A percentile compares a stretch with the other conserved stretches of the same genome.
phyloP scores from a whole-genome alignment of 1,284 basidiomycete species.

The Sutorius eximius region DNA sequence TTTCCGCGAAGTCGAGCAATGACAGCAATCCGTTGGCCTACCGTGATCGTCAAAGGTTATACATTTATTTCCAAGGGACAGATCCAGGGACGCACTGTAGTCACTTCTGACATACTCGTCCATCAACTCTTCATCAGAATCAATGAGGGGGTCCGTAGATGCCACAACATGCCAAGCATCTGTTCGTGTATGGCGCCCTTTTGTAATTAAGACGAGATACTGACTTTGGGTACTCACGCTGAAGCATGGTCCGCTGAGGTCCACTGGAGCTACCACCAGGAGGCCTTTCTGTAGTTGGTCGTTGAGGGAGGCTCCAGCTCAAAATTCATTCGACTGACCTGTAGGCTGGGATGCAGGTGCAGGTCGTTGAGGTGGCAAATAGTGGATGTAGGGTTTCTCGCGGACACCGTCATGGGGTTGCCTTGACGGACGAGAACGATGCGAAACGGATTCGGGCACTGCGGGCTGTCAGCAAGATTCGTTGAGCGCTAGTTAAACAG shows the following conservation, averaged over 20 bases:
- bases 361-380: conserved; percentile 34
- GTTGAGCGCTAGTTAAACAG: background rate
- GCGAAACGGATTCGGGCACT: conserved; percentile 27
- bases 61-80: background rate
- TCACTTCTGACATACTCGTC: conserved; percentile 64
- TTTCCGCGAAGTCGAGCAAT: conserved; percentile 45
- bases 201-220: background rate
- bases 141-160: conserved; percentile 61
- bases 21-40: conserved; percentile 53
- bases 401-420: conserved; percentile 28
- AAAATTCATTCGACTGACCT: conserved; percentile 19
- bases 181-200: conserved; percentile 30
- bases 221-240: conserved; percentile 26
- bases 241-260: conserved; percentile 38
- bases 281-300: conserved; percentile 22
- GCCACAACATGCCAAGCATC: conserved; percentile 70
- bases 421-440: conserved; percentile 30
- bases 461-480: conserved; percentile 11
- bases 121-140: conserved; percentile 69
- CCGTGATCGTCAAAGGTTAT: background rate
- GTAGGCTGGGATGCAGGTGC: conserved; percentile 13
- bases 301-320: conserved; percentile 1
- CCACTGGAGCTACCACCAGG: conserved; percentile 18
- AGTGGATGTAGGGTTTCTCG: conserved; percentile 44
- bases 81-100: conserved; percentile 49